These are phyloP conservation scores for Emiliania huxleyi DNA, from an alignment of 78 protist genomes.

Conservation along the genomic window DNA sequence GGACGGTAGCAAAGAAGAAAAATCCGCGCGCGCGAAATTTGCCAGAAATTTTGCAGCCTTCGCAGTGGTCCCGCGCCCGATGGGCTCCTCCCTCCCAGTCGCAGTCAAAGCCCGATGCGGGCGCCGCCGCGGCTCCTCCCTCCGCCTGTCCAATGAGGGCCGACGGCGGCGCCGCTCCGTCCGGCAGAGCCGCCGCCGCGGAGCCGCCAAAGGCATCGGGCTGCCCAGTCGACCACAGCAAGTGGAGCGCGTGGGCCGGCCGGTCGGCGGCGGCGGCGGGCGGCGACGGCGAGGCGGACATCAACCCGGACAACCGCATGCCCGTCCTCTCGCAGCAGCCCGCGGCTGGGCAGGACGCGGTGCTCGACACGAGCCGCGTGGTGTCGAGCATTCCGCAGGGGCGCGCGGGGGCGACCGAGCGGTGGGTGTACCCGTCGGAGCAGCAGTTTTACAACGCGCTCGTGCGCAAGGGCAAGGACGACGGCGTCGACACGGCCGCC, in stretches of 20 bases:
- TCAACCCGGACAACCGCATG: not conserved
- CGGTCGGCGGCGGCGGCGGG: slow-evolving; percentile 37
- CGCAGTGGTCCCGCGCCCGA: no score
- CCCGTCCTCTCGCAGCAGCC: not conserved
- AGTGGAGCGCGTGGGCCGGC: not conserved
- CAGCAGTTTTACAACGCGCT: slow-evolving; percentile 50
- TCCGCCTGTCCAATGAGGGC: no score
- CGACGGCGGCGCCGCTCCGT: no score
- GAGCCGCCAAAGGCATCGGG: no score
- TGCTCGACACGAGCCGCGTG: slow-evolving; percentile 31
- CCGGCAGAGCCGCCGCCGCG: no score
- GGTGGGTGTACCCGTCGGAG: slow-evolving; percentile 42
- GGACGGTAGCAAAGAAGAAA: no score
- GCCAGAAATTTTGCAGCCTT: no score
- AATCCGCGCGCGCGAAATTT: no score
- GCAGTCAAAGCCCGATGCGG: no score
- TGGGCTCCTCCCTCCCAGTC: no score
- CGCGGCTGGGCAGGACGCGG: slow-evolving; percentile 3
- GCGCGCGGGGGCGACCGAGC: not conserved
- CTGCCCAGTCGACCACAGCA: not conserved
- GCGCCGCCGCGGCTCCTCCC: no score
- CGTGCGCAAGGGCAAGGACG: slow-evolving; percentile 32
- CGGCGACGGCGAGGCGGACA: not conserved
- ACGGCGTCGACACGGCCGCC: not conserved
- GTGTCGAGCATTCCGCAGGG: slow-evolving; percentile 43